phyloP scores from a whole-genome alignment of 1,139 yeast species.

The Blastobotrys serpentis region DNA sequence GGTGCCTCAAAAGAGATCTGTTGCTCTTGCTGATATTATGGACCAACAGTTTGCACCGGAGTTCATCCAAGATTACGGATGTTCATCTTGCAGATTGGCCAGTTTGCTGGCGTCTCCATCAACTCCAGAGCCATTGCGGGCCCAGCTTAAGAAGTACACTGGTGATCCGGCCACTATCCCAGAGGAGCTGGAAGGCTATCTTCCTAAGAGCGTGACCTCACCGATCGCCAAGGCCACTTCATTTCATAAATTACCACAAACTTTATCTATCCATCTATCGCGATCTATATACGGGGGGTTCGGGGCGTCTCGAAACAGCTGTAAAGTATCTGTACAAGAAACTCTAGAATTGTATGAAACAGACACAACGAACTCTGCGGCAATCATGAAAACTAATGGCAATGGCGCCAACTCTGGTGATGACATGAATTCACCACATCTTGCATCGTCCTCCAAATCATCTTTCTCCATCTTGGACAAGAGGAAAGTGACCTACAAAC shows the following conservation, averaged over 20 bases:
- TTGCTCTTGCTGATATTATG: slow-evolving; percentile 55
- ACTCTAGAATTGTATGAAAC: slow-evolving; percentile 47
- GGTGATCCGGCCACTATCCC: slow-evolving; percentile 33
- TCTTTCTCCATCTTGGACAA: slow-evolving; percentile 11
- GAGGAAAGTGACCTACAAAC: slow-evolving; percentile 44
- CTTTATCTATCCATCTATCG: slow-evolving; percentile 75
- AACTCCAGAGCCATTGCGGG: slow-evolving; percentile 18
- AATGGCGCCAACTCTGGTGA: not conserved
- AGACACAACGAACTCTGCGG: slow-evolving; percentile 21
- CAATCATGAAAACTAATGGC: too few relatives aligned
- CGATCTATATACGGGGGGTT: slow-evolving; percentile 77
- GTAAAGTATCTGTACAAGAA: slow-evolving; percentile 68
- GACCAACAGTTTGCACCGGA: slow-evolving; percentile 60
- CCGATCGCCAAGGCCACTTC: slow-evolving; percentile 65
- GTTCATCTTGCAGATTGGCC: slow-evolving; percentile 63
- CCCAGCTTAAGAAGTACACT: slow-evolving; percentile 23
- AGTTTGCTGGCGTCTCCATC: slow-evolving; percentile 40
- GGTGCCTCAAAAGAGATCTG: slow-evolving; percentile 59
- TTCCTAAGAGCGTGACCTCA: slow-evolving; percentile 52
- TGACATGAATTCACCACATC: not conserved
- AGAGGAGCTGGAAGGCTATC: slow-evolving; percentile 32
- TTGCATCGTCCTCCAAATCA: not conserved
- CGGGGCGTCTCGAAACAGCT: slow-evolving; percentile 69
- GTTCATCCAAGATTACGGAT: slow-evolving; percentile 75
- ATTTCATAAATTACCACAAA: slow-evolving; percentile 64